Percentiles rank a stretch among this genome's conserved stretches.
These are phyloP conservation scores for Alternaria consortialis DNA, from an alignment of 2,329 filamentous ascomycete species.

Conservation along the genomic window DNA sequence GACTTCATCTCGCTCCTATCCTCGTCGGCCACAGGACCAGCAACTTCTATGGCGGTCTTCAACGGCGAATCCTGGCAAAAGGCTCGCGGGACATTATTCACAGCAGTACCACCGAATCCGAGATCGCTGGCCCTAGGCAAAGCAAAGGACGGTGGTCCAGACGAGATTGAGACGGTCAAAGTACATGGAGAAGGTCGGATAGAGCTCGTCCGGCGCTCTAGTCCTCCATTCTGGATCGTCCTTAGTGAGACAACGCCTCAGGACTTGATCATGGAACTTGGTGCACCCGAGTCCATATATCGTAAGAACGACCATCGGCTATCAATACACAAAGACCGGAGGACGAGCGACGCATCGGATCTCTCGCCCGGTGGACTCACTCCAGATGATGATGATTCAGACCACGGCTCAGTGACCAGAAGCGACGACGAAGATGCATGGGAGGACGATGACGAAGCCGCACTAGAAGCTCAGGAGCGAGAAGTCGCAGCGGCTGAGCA, in stretches of 20 bases:
- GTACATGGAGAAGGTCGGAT: conserved; percentile 81
- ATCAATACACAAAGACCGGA: conserved; percentile 73
- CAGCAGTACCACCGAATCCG: conserved; percentile 75
- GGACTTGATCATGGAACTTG: conserved; percentile 87
- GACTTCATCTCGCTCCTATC: conserved; percentile 90
- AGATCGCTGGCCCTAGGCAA: conserved; percentile 73
- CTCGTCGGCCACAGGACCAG: conserved; percentile 76
- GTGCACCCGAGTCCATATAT: conserved; percentile 93
- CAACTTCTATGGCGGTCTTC: conserved; percentile 90
- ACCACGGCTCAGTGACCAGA: conserved; percentile 44
- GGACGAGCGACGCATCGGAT: conserved; percentile 49
- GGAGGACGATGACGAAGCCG: conserved; percentile 54
- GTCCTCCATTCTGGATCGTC: conserved; percentile 72
- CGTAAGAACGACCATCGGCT: conserved; percentile 89
- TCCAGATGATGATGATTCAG: conserved; percentile 47
- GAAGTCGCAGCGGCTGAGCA: conserved; percentile 70
- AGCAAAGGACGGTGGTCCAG: conserved; percentile 80
- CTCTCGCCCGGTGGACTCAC: conserved; percentile 39
- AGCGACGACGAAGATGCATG: conserved; percentile 56
- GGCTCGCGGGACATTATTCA: conserved; percentile 79
- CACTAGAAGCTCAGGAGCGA: conserved; percentile 68
- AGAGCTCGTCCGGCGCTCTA: conserved; percentile 78
- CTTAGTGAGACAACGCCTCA: conserved; percentile 91
- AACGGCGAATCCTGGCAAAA: conserved; percentile 90
- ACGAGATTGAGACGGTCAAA: conserved; percentile 83